A percentile compares a stretch with the other conserved stretches of the same genome.
Conservation (phyloP, 225 moss, liverwort and hornwort genomes). For the Antitrichia curtipendula region DNA sequence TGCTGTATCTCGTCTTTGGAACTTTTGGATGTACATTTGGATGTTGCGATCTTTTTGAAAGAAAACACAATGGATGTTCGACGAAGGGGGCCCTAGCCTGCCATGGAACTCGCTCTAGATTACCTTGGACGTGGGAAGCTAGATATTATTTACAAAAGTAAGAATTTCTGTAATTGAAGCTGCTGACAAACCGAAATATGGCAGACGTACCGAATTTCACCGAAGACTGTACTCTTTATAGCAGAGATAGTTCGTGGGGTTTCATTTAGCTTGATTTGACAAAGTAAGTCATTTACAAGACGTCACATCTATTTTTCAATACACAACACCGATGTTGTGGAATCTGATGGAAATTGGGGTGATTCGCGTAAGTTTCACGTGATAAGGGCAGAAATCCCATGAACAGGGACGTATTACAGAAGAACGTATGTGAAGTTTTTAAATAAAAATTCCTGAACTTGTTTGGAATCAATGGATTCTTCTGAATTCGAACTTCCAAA, state of each 20-base stretch:
- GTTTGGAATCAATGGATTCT: neutral
- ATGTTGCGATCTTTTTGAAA: neutral
- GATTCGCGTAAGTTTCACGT: neutral
- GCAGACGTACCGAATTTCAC: neutral
- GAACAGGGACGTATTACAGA: neutral
- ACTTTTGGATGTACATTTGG: neutral
- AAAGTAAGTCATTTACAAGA: neutral
- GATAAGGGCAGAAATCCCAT: neutral
- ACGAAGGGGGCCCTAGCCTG: neutral
- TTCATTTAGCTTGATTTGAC: neutral
- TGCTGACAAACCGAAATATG: neutral
- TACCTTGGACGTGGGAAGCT: neutral
- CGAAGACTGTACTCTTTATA: neutral
- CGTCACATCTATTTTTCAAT: neutral
- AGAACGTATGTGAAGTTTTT: neutral
- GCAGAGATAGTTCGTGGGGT: neutral
- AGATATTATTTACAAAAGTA: neutral
- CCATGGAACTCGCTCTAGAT: neutral
- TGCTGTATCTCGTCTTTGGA: neutral
- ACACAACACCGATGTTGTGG: neutral
- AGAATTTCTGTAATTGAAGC: neutral
- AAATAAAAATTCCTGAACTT: neutral
- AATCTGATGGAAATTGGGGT: neutral
- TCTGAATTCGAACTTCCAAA: neutral
- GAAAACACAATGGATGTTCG: neutral